Conservation (phyloP, 164 flowering plant genomes). For the Warburgia ugandensis region DNA sequence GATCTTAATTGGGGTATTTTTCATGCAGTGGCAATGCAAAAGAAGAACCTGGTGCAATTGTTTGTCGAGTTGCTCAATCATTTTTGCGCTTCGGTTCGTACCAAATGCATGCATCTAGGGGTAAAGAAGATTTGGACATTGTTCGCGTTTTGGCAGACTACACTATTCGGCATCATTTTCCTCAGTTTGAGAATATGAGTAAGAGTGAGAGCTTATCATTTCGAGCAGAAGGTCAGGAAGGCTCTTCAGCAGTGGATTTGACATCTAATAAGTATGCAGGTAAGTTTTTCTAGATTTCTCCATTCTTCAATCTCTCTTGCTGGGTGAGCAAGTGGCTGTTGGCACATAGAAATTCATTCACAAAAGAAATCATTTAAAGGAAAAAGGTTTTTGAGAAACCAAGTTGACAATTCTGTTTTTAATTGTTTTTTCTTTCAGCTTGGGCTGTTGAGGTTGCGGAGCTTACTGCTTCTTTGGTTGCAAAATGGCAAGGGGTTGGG, state of each 20-base stretch:
- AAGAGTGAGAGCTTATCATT: constrained; percentile 75
- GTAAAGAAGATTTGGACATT: constrained; percentile 72
- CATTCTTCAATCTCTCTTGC: not conserved
- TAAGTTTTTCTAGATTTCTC: too few relatives aligned
- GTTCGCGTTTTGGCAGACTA: constrained; percentile 83
- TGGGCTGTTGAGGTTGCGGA: constrained; percentile 96
- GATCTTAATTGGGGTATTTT: constrained; percentile 5
- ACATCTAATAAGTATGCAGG: constrained; percentile 99
- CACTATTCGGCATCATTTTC: constrained; percentile 77
- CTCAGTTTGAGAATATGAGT: constrained; percentile 74
- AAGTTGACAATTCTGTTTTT: too few relatives aligned
- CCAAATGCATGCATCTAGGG: constrained; percentile 94
- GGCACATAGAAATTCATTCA: too few relatives aligned
- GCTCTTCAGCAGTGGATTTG: constrained; percentile 72
- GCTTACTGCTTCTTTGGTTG: constrained; percentile 88
- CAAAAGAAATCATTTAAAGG: too few relatives aligned
- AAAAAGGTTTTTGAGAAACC: too few relatives aligned
- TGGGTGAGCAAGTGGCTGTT: not conserved
- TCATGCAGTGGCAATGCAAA: constrained; percentile 91
- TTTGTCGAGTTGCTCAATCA: constrained; percentile 94
- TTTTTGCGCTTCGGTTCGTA: constrained; percentile 97
- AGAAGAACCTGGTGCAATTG: constrained; percentile 98
- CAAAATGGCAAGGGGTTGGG: constrained; percentile 98
- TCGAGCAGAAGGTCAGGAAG: constrained; percentile 54
- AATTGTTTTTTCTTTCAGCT: too few relatives aligned